Evolutionary conservation across 257 asterid genomes (phyloP), one percentile per base, ranked within the genome.

Genomic region (Eucommia ulmoides): DNA sequence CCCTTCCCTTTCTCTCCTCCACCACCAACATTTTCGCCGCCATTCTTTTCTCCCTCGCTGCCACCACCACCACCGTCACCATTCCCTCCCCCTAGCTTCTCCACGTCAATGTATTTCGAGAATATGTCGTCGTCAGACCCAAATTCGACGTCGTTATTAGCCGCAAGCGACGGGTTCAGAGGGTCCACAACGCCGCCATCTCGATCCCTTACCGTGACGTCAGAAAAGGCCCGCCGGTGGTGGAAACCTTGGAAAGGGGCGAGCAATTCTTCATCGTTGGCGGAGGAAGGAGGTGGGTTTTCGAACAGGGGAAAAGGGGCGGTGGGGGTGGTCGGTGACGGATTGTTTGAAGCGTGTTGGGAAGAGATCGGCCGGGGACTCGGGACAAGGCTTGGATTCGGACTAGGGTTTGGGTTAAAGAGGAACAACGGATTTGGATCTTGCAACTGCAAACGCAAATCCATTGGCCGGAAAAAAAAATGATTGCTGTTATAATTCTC

Each of bases 101-200:
- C 52, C 14, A 57, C 48, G 52, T 64, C 70, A 23, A 64, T 46
- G 52, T n/a, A n/a, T n/a, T n/a, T n/a, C n/a, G n/a, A n/a, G n/a
- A n/a, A n/a, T n/a, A n/a, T n/a, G n/a, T n/a, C 65, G 24, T 57
- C 64, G 1, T 45, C 59, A 1, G 8, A 19, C n/a, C 33, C 57
- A 38, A 41, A 2, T 6, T 23, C 23, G 16, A 17, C 29, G 2
- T 20, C 47, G 7, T 41, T 53, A 6, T 17, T 20, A 3, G 20
- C 29, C 20, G 41, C 49, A 8, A 26, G 12, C 5, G 44, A 9
- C 0, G 16, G 16, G 16, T 11, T 35, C n/a, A 6, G n/a, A 10
- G 44, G 44, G 15, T 29, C 16, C 7, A 21, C 53, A 3, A 20
- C 53, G n/a, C n/a, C n/a, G n/a, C n/a, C n/a, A n/a, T n/a, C n/a